Conservation (phyloP, 2,329 filamentous ascomycete genomes). For the Xylariaceae sp. region DNA sequence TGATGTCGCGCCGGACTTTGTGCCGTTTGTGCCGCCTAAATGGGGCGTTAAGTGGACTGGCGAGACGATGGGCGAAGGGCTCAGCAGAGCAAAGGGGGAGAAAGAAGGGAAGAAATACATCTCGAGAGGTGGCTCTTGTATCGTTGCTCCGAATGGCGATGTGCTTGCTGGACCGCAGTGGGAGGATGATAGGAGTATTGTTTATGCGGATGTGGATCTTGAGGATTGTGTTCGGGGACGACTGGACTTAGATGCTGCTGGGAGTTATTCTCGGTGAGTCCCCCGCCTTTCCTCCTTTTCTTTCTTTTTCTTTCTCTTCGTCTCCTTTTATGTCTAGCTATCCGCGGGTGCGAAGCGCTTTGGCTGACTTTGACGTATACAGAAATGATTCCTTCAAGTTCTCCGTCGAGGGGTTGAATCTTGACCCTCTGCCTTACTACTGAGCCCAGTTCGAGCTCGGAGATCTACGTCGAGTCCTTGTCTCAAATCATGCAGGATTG, state of each 20-base stretch:
- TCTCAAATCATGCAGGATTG: too few species aligned
- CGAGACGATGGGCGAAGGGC: too few species aligned
- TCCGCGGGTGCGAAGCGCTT: background rate
- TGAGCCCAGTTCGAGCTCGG: background rate
- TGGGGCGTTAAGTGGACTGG: too few species aligned
- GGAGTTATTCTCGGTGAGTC: conserved; percentile 74
- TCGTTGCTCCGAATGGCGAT: conserved; percentile 76
- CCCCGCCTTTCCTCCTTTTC: background rate
- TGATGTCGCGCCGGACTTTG: too few species aligned
- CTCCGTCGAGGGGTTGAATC: conserved; percentile 54
- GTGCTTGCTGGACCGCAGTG: conserved; percentile 77
- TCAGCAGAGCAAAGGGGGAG: background rate
- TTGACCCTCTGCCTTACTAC: conserved; percentile 54
- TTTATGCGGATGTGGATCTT: conserved; percentile 75
- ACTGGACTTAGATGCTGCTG: conserved; percentile 78
- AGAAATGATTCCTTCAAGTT: conserved; percentile 61
- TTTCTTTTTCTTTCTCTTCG: background rate
- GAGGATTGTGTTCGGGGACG: conserved; percentile 81
- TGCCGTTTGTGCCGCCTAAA: too few species aligned
- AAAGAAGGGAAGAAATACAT: conserved; percentile 39
- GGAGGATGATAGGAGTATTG: conserved; percentile 68
- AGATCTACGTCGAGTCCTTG: too few species aligned
- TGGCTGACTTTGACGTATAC: conserved; percentile 13
- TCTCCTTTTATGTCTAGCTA: conserved; percentile 1
- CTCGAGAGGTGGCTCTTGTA: conserved; percentile 75